Evolutionary conservation across 1,284 basidiomycete species (phyloP), one percentile per base, ranked within the genome.

Genomic region (Trichosporon inkin): DNA sequence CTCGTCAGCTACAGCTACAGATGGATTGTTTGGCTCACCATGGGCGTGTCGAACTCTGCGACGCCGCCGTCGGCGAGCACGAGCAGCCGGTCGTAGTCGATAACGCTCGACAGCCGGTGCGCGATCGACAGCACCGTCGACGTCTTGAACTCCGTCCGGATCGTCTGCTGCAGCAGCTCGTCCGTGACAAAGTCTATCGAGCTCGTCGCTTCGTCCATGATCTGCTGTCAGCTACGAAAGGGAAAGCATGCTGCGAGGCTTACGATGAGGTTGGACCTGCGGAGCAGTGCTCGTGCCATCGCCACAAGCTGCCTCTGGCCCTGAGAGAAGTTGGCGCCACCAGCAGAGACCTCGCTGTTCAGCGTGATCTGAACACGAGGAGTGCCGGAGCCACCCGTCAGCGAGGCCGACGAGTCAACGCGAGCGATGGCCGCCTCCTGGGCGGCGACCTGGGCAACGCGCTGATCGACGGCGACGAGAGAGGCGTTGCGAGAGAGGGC

Each of bases 81-180:
- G 47, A 95, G 81, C 34, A 94, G 79, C 1, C 88, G 81, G 71
- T 92, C 90, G 68, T 90, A 92, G 71, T 91, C 89, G 65, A 81
- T 78, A 37, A 82, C 71, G 0, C 88, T 88, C 20, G 83, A 82
- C 53, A 90, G 76, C 35, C 88, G 83, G 78, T 90, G 88, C 0
- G 90, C 91, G 65, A 93, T 92, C 1, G 89, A 92, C 63, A 95
- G 83, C 20, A 93, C 84, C 37, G 90, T 87, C 0, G 87, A 84
- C 4, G 82, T 81, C 11, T 82, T 79, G 73, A 93, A 92, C 67
- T 90, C 89, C 66, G 88, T 84, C 10, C 89, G 83, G 66, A 95
- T 89, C 0, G 88, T 87, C 19, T 82, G 77, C 74, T 92, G 90
- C 58, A 95, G 90, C 74, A 88, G 76, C 60, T 71, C 73, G 65